Evolutionary conservation across 83 land plant genomes (phyloP), one percentile per base, ranked within the genome.

Genomic region (Isoetes engelmannii): DNA sequence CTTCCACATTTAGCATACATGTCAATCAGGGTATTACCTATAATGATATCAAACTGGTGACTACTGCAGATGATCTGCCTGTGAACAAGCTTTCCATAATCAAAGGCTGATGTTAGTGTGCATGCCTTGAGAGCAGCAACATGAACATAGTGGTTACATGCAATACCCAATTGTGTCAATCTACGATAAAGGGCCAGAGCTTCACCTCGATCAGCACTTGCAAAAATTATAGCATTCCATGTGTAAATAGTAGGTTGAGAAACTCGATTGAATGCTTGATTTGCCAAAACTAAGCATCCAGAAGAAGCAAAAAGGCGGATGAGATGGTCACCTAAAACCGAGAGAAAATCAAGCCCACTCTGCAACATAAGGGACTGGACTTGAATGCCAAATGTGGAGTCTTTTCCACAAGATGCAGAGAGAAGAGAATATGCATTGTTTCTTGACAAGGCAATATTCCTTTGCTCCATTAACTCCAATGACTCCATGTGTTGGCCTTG

Each of bases 181-280:
- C 15, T 44, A 5, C 13, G 7, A 13, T 47, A 44, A 7, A 65
- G 20, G 4, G 6, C 50, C 17, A 65, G 10, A 5, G 68, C 68
- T 10, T 65, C 28, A 13, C 68, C 68, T 47, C 4, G 49, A 4
- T 45, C 28, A 4, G 28, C 50, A 65, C 48, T 48, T 5, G 28
- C 68, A 4, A 51, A 65, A 19, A 65, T 65, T 7, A 65, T 65
- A 44, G 68, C 68, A 65, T 65, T 65, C 68, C 68, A 65, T 4
- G 68, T 65, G 50, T 45, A 65, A 18, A 65, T 5, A 45, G 68
- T 45, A 5, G 48, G 68, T 44, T 13, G 46, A 4, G 48, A 4
- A 65, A 44, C 68, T 10, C 17, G 5, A 10, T 65, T 19, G 18
- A 65, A 65, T 4, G n/a, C 68, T 47, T 4, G 17, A 45, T 44